Conservation (phyloP, 305 asterid genomes). For the Coffea humblotiana region DNA sequence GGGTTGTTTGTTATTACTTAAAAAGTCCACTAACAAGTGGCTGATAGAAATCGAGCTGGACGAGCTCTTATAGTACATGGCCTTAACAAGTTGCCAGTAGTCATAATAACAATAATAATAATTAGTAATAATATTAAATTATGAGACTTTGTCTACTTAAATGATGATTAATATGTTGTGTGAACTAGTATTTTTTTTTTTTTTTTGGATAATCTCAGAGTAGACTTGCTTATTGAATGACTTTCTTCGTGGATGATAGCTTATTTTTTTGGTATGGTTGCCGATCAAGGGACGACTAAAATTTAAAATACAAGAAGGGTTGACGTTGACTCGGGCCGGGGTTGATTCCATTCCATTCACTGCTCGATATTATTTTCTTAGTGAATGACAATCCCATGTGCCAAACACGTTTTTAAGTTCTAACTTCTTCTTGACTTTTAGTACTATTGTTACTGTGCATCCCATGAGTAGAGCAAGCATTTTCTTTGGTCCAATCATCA, state of each 20-base stretch:
- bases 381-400: constrained; percentile 10
- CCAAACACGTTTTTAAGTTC: neutral
- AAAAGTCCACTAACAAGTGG: neutral
- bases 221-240: constrained; percentile 12
- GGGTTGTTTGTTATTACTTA: neutral
- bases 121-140: too few relatives aligned
- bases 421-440: too few relatives aligned
- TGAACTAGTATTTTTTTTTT: neutral
- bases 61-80: neutral
- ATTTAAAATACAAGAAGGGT: neutral
- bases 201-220: neutral
- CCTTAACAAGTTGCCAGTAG: neutral
- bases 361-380: neutral
- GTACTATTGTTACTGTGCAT: neutral
- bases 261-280: neutral
- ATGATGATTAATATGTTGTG: neutral
- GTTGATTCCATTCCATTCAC: constrained; percentile 6
- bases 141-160: neutral
- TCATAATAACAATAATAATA: too few relatives aligned
- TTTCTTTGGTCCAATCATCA: neutral
- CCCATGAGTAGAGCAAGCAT: neutral
- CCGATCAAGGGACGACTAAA: neutral
- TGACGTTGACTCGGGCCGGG: constrained; percentile 11
- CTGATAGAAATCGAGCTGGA: neutral
- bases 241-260: neutral